Percentiles rank a stretch among this genome's conserved stretches.
phyloP scores from a whole-genome alignment of 2,329 filamentous ascomycete species.

The Fusarium compactum region DNA sequence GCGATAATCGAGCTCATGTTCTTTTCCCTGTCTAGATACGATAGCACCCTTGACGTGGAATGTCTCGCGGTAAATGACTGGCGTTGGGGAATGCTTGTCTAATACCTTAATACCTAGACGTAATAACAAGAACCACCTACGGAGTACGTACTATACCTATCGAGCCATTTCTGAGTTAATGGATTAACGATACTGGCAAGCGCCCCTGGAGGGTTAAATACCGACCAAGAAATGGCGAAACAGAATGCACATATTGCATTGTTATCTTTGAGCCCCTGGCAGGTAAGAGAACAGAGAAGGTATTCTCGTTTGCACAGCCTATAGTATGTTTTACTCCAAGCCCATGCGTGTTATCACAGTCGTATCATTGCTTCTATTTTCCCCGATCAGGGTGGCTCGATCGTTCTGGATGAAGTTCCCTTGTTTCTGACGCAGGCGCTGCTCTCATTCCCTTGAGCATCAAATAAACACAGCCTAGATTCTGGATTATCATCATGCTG shows the following conservation, averaged over 20 bases:
- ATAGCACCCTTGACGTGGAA: constrained; percentile 4
- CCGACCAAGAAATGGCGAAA: constrained; percentile 5
- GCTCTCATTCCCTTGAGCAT: not conserved
- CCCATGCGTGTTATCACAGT: not conserved
- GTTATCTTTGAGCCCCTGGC: not conserved
- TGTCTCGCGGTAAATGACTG: constrained; percentile 12
- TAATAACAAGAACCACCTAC: constrained; percentile 10
- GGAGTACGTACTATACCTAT: not conserved
- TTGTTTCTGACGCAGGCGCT: constrained; percentile 13
- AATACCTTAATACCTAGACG: not conserved
- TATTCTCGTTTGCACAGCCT: not conserved
- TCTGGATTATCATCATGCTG: constrained; percentile 2
- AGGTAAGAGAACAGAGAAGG: not conserved
- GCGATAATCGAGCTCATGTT: constrained; percentile 9
- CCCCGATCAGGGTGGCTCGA: not conserved
- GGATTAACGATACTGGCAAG: not conserved
- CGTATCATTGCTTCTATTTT: not conserved
- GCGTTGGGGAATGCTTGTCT: constrained; percentile 30
- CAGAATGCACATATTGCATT: constrained; percentile 9
- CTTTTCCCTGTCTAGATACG: constrained; percentile 8
- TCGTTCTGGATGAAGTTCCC: constrained; percentile 1
- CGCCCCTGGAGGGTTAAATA: not conserved
- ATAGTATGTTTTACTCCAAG: not conserved
- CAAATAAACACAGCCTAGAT: constrained; percentile 3
- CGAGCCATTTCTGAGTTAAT: constrained; percentile 4